Percentiles rank a stretch among this genome's conserved stretches.
Evolutionary conservation across 306 rosid species (phyloP).

Genomic region (Oxytropis ochrocephala): DNA sequence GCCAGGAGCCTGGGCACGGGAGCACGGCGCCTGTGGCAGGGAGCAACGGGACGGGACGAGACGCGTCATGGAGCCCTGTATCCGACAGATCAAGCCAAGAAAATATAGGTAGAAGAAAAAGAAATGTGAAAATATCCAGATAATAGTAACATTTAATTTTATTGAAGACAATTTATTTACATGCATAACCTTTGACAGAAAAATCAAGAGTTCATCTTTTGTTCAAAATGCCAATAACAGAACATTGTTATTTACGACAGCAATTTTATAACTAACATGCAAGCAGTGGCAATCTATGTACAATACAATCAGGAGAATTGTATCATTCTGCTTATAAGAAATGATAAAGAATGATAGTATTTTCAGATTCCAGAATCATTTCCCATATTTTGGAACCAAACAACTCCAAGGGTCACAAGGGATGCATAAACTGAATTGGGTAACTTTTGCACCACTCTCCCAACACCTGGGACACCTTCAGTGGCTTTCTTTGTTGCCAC

Average conservation of each 20-base stretch:
- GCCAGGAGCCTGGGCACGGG: too few relatives aligned
- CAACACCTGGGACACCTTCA: conserved; percentile 80
- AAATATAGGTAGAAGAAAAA: not conserved
- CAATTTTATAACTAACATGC: not conserved
- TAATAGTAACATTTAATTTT: not conserved
- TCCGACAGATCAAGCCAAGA: too few relatives aligned
- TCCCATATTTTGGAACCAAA: conserved; percentile 41
- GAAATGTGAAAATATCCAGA: not conserved
- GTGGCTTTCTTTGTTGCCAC: conserved; percentile 80
- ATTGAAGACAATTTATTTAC: not conserved
- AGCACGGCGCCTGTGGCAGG: too few relatives aligned
- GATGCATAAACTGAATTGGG: conserved; percentile 75
- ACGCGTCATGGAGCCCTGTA: too few relatives aligned
- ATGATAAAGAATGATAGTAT: not conserved
- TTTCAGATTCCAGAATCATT: conserved; percentile 3
- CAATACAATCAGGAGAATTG: not conserved
- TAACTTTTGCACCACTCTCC: conserved; percentile 60
- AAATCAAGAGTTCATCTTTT: not conserved
- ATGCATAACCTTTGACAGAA: conserved; percentile 3
- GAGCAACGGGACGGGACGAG: too few relatives aligned
- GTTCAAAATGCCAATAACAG: conserved; percentile 4
- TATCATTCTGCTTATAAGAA: conserved; percentile 1
- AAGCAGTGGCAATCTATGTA: not conserved
- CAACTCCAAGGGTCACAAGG: conserved; percentile 47
- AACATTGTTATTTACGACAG: not conserved